These are phyloP conservation scores for Heracleum sosnowskyi DNA, from an alignment of 129 eudicot genomes.

Conservation along the genomic window DNA sequence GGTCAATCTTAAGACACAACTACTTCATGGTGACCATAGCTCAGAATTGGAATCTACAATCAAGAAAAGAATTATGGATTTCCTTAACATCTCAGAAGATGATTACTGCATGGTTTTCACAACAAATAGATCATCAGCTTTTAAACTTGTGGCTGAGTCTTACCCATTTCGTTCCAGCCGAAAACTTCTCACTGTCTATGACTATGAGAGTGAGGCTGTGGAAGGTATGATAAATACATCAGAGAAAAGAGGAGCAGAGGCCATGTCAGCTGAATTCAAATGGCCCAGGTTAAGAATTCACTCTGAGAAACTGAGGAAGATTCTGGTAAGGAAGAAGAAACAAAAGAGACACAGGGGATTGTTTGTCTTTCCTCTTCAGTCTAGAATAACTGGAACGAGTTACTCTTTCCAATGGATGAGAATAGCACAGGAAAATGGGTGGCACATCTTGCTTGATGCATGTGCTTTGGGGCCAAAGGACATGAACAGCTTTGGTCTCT, in stretches of 20 bases:
- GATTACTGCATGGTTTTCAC: slow-evolving; percentile 44
- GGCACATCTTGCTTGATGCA: slow-evolving; percentile 58
- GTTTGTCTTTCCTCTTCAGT: slow-evolving; percentile 50
- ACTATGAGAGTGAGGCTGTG: slow-evolving; percentile 43
- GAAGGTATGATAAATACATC: slow-evolving; percentile 34
- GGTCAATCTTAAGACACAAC: slow-evolving; percentile 36
- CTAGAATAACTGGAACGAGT: slow-evolving; percentile 28
- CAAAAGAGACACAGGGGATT: slow-evolving; percentile 31
- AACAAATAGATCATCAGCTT: slow-evolving; percentile 46
- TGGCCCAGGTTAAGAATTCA: slow-evolving; percentile 50
- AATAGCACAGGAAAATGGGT: slow-evolving; percentile 41
- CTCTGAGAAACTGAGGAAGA: slow-evolving; percentile 28
- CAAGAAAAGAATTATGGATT: slow-evolving; percentile 41
- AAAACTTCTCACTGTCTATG: slow-evolving; percentile 47
- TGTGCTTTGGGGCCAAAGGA: slow-evolving; percentile 61
- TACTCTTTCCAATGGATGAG: slow-evolving; percentile 10
- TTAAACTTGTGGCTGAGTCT: slow-evolving; percentile 46
- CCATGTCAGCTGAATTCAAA: slow-evolving; percentile 46
- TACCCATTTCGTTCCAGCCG: slow-evolving; percentile 39
- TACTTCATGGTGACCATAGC: slow-evolving; percentile 34
- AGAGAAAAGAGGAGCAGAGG: slow-evolving; percentile 40
- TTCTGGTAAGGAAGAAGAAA: slow-evolving; percentile 32
- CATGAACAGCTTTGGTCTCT: slow-evolving; percentile 52
- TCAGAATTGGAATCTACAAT: slow-evolving; percentile 34
- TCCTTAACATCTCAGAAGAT: slow-evolving; percentile 31